These are phyloP conservation scores for Coniochaeta pulveracea DNA, from an alignment of 2,329 filamentous ascomycete genomes.

Conservation along the genomic window DNA sequence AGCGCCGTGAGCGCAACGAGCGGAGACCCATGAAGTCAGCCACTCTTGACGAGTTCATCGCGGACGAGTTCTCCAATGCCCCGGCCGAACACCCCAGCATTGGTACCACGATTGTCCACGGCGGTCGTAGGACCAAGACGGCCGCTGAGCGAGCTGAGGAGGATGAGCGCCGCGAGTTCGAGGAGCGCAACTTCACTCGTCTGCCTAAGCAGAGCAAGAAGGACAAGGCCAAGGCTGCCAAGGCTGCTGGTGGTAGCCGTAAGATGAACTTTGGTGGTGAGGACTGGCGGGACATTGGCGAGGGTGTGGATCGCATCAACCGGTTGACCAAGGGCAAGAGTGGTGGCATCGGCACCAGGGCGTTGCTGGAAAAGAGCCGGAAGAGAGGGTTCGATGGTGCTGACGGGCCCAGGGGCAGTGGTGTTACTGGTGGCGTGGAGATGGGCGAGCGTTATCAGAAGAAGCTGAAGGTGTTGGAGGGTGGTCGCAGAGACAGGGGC, in stretches of 20 bases:
- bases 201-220: slow-evolving; percentile 83
- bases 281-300: slow-evolving; percentile 79
- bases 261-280: slow-evolving; percentile 75
- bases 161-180: slow-evolving; percentile 70
- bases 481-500: slow-evolving; percentile 30
- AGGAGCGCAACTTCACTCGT: slow-evolving; percentile 85
- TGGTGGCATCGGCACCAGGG: slow-evolving; percentile 41
- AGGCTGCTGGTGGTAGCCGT: slow-evolving; percentile 34
- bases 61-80: slow-evolving; percentile 69
- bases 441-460: slow-evolving; percentile 70
- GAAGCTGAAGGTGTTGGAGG: slow-evolving; percentile 46
- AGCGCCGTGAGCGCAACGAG: slow-evolving; percentile 49
- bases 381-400: slow-evolving; percentile 61
- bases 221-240: slow-evolving; percentile 56
- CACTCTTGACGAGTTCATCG: slow-evolving; percentile 86
- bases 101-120: slow-evolving; percentile 73
- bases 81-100: slow-evolving; percentile 83
- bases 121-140: slow-evolving; percentile 71
- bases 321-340: slow-evolving; percentile 64
- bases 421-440: slow-evolving; percentile 31
- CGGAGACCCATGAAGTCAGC: slow-evolving; percentile 61
- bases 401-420: slow-evolving; percentile 60
- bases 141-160: slow-evolving; percentile 66
- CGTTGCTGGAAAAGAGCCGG: slow-evolving; percentile 70
- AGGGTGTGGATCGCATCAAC: slow-evolving; percentile 79